phyloP scores from a whole-genome alignment of 169 alveolate genomes.

The Plasmodium knowlesi region DNA sequence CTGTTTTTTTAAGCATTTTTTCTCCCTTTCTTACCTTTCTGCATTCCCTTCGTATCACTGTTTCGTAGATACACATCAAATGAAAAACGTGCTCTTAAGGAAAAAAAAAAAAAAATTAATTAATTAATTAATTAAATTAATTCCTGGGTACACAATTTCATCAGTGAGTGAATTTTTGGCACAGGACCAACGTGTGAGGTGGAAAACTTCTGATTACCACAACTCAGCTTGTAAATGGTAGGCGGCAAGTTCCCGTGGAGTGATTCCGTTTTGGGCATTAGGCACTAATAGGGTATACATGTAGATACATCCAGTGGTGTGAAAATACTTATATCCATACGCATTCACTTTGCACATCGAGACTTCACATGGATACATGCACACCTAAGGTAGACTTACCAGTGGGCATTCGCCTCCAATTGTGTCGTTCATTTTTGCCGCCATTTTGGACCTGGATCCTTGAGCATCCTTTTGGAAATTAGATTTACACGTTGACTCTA shows the following conservation, averaged over 20 bases:
- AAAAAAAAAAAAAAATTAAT: conserved; percentile 8
- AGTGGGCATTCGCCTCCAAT: conserved; percentile 40
- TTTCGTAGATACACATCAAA: conserved; percentile 70
- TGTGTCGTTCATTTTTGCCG: neutral
- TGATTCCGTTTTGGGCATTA: conserved; percentile 71
- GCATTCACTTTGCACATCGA: neutral
- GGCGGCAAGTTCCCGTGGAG: conserved; percentile 73
- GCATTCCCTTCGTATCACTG: conserved; percentile 62
- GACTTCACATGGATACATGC: neutral
- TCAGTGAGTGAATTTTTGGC: neutral
- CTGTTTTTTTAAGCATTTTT: conserved; percentile 10
- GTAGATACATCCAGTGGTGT: neutral
- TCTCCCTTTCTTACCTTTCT: conserved; percentile 34
- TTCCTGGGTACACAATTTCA: neutral
- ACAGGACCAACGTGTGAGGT: neutral
- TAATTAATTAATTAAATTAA: neutral
- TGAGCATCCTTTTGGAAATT: neutral
- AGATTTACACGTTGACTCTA: conserved; percentile 26
- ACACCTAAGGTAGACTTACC: neutral
- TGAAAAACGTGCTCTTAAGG: conserved; percentile 65
- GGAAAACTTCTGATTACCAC: conserved; percentile 29
- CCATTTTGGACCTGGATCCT: neutral
- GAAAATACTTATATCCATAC: neutral
- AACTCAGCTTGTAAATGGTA: conserved; percentile 39
- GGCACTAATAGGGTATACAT: conserved; percentile 16